Evolutionary conservation across 2,329 filamentous ascomycete genomes (phyloP), one percentile per base, ranked within the genome.

Genomic region (Paecilomyces sp.): DNA sequence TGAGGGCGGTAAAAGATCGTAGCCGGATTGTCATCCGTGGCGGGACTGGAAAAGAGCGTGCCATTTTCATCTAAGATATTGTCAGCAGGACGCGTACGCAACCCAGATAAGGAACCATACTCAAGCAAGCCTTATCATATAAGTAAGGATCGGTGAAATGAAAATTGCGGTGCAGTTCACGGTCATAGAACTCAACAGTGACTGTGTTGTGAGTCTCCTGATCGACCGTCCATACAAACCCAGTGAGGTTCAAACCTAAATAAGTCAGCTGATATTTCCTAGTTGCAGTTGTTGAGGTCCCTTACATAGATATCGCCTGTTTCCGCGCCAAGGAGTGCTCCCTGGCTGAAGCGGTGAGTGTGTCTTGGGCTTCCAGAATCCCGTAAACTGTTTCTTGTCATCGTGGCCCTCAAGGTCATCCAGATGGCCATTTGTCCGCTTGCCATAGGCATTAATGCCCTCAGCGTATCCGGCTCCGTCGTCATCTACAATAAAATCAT

Each of bases 101-200:
- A 7, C 6, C 28, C 22, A 34, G 54, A 55, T 57, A 64, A 60
- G 8, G 55, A 58, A 28, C 54, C 75, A 87, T 60, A 79, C 79
- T 91, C 6, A 99, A 80, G 69, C 93, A 97, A 22, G 94, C 93
- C 75, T 96, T 97, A 77, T 99, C 94, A 75, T 97, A 97, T 3
- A 92, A 82, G 71, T 92, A 97, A 0, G 92, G 93, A 72, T 99
- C 94, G 12, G 92, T 97, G 73, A 99, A 97, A 77, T 97, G 94
- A 68, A 97, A 97, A 73, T 97, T 92, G 55, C 93, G 85, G 72
- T 96, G 89, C 61, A 89, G 87, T 66, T 96, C 92, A 60, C 92
- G 89, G 73, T 99, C 95, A 72, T 97, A 97, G 73, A 99, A 99
- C 69, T 97, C 94, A 1, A 97, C 92, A 0, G 92, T 97, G 11